These are phyloP conservation scores for Polysphondylium violaceum DNA, from an alignment of 78 protist species.

Conservation along the genomic window DNA sequence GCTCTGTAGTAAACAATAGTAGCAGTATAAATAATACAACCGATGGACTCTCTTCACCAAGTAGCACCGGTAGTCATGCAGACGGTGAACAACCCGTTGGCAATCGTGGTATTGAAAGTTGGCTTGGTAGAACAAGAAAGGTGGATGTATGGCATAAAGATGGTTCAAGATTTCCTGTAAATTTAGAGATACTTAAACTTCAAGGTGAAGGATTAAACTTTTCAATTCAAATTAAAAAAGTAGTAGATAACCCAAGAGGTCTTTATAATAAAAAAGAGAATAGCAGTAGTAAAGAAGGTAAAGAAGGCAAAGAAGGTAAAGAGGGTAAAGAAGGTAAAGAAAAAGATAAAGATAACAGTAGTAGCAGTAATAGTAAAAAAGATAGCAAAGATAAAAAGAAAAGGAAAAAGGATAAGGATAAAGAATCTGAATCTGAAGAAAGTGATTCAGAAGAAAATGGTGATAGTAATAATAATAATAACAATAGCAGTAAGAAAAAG, in stretches of 20 bases:
- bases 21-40: background rate
- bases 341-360: background rate
- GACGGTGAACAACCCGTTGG: background rate
- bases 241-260: constrained; percentile 17
- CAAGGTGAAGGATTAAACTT: constrained; percentile 43
- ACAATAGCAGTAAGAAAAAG: background rate
- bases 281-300: background rate
- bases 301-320: background rate
- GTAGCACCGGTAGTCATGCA: background rate
- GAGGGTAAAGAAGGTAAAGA: background rate
- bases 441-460: constrained; percentile 15
- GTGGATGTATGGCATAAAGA: constrained; percentile 60
- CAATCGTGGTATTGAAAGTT: constrained; percentile 11
- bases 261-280: background rate
- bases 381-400: constrained; percentile 6
- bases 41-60: background rate
- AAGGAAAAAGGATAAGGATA: background rate
- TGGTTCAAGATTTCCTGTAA: constrained; percentile 57
- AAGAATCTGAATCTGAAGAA: background rate
- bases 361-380: background rate
- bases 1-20: background rate
- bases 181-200: constrained; percentile 46
- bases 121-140: constrained; percentile 47
- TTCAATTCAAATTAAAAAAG: constrained; percentile 33
- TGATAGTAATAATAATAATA: background rate